These are phyloP conservation scores for Cercospora brassicicola DNA, from an alignment of 2,329 filamentous ascomycete species.

Conservation along the genomic window DNA sequence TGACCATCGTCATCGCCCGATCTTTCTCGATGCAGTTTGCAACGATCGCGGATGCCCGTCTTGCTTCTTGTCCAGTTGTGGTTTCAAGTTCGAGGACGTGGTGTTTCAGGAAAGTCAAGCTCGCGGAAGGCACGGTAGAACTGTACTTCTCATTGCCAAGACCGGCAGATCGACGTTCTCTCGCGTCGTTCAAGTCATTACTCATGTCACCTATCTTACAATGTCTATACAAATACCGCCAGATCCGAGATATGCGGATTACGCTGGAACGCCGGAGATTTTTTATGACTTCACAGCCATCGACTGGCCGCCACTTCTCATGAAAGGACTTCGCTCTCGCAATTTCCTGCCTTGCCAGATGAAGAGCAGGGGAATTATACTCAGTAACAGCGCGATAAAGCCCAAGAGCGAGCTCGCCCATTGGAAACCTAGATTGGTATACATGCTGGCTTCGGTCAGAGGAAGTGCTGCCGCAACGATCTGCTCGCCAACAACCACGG, in stretches of 20 bases:
- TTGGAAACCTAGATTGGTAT: slow-evolving; percentile 49
- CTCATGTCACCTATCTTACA: background rate
- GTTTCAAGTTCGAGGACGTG: background rate
- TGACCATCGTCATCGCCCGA: background rate
- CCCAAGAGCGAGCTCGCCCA: slow-evolving; percentile 53
- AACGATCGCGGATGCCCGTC: background rate
- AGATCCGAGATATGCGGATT: background rate
- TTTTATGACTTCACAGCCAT: background rate
- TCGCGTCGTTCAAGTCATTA: background rate
- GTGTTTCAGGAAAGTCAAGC: slow-evolving; percentile 10
- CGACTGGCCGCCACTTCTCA: slow-evolving; percentile 25
- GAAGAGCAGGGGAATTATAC: slow-evolving; percentile 49
- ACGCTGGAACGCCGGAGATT: background rate
- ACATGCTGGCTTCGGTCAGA: slow-evolving; percentile 51
- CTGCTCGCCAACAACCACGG: slow-evolving; percentile 53
- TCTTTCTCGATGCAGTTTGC: background rate
- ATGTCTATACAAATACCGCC: background rate
- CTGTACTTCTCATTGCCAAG: background rate
- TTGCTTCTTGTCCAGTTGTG: background rate
- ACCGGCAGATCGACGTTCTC: background rate
- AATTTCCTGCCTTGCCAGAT: slow-evolving; percentile 39
- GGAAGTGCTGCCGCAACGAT: slow-evolving; percentile 51
- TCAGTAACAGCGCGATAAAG: slow-evolving; percentile 47
- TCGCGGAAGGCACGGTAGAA: background rate
- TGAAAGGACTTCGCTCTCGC: slow-evolving; percentile 39